These are phyloP conservation scores for Talaromyces sp. DNA, from an alignment of 2,329 filamentous ascomycete species.

Conservation along the genomic window DNA sequence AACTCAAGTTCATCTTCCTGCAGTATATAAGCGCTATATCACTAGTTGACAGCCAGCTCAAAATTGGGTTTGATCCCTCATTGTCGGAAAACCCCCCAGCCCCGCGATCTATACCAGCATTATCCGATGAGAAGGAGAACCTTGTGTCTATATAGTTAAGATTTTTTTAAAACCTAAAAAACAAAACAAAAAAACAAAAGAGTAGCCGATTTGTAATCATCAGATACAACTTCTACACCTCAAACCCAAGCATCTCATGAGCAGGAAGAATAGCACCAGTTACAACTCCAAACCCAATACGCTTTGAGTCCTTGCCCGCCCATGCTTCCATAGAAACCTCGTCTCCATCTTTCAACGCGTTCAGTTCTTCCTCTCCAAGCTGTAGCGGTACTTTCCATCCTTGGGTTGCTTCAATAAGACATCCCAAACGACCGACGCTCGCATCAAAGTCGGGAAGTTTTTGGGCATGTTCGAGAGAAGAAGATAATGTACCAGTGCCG, in stretches of 20 bases:
- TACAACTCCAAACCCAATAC: neutral
- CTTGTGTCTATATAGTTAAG: too few relatives aligned
- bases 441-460: neutral
- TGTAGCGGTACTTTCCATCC: neutral
- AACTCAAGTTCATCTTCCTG: neutral
- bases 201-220: neutral
- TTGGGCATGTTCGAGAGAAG: neutral
- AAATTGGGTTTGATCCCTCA: neutral
- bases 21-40: neutral
- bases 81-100: neutral
- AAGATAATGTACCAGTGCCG: slow-evolving; percentile 24
- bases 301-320: neutral
- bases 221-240: neutral
- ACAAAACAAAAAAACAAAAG: too few relatives aligned
- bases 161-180: too few relatives aligned
- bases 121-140: neutral
- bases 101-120: neutral
- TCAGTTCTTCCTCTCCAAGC: neutral
- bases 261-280: neutral
- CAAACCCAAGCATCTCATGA: neutral
- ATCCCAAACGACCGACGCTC: neutral
- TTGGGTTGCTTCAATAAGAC: neutral
- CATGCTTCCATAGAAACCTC: neutral
- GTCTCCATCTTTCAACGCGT: neutral
- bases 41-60: neutral